Base-by-base conservation (phyloP, 2,329 filamentous ascomycete species). In the Phaeosphaeria sp. region DNA sequence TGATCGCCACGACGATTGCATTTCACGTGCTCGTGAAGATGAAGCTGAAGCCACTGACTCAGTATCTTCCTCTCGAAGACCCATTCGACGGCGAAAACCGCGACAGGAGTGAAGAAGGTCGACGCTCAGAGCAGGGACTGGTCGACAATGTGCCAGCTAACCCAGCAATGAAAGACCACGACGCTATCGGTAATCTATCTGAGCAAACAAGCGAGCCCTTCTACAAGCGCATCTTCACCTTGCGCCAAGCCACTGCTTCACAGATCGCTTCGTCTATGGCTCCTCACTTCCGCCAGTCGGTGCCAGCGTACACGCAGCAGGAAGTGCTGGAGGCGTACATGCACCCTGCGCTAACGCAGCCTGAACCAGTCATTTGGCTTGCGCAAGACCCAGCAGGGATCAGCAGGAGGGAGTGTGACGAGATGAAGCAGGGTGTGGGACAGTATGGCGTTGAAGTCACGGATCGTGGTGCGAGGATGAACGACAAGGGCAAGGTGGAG, bases 251-350 rank as follows among this genome's bases (percentile, higher is more conserved):
- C 2, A 59, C 63, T 2, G 55, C 52, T 2, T 55, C 50, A 23
- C 46, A 58, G 27, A 52, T 65, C 1, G 62, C 63, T 9, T 55
- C 60, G 7, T 59, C 56, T 6, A 18, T 65, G 11, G 50, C 39
- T 13, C 22, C 58, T 6, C 50, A 55, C 2, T 64, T 65, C 46
- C 41, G 57, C 20, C 44, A 58, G 3, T 48, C 56, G 1, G 58
- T 63, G 3, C 58, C 55, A 21, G 25, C 54, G 13, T 64, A 64
- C 10, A 55, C 56, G 1, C 42, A 55, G 46, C 48, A 62, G 46
- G 63, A 65, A 15, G 60, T 61, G 1, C 36, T 60, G 2, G 61
- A 64, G 46, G 59, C 63, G 23, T 65, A 57, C 36, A 44, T 65
- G 36, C 63, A 65, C 33, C 63, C 63, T 17, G 56, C 58, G 10